Percentiles rank a stretch among this genome's conserved stretches.
Conservation (phyloP, 164 flowering plant species). For the Liriodendron chinense region DNA sequence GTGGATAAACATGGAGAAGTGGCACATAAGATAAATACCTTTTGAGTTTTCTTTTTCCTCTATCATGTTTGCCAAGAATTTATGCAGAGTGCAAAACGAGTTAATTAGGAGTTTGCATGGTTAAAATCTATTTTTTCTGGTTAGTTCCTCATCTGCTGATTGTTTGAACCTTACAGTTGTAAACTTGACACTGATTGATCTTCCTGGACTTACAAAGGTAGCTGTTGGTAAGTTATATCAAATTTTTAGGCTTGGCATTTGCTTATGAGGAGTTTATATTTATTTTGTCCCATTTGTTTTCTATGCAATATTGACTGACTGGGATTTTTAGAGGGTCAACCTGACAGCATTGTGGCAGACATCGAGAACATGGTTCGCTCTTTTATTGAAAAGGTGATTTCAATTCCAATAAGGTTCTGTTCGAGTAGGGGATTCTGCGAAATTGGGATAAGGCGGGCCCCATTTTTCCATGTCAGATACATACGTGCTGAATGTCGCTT, state of each 20-base stretch:
- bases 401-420: too few species aligned
- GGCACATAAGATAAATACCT: not conserved
- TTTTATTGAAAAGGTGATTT: constrained; percentile 71
- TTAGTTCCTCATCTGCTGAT: constrained; percentile 1
- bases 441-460: not conserved
- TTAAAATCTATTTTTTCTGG: not conserved
- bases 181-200: constrained; percentile 93
- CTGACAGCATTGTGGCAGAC: constrained; percentile 73
- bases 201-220: constrained; percentile 99
- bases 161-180: constrained; percentile 60
- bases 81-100: not conserved
- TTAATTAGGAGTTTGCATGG: not conserved
- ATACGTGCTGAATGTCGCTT: not conserved
- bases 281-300: not conserved
- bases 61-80: not conserved
- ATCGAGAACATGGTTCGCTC: constrained; percentile 90
- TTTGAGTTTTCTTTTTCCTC: not conserved
- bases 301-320: constrained; percentile 4
- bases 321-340: constrained; percentile 57
- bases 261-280: not conserved
- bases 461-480: too few species aligned
- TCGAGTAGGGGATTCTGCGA: not conserved
- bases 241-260: not conserved
- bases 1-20: not conserved
- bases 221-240: constrained; percentile 77